phyloP scores from a whole-genome alignment of 768 basidiomycete species.

The Amanita exitialis region DNA sequence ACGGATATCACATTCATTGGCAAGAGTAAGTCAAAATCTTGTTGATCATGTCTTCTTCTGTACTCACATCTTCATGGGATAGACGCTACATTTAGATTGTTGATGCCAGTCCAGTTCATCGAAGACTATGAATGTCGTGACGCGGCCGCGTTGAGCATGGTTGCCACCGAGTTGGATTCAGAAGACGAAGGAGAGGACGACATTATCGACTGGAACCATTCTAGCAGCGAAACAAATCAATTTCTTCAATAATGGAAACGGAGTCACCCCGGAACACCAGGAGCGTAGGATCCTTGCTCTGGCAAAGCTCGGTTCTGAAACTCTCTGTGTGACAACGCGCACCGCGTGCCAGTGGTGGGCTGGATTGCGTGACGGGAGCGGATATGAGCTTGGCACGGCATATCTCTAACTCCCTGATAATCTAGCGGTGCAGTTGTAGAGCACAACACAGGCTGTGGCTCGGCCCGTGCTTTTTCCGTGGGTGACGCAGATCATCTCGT shows the following conservation, averaged over 20 bases:
- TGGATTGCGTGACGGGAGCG: not conserved
- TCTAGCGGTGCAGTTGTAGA: not conserved
- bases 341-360: too few relatives aligned
- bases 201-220: not conserved
- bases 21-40: not conserved
- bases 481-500: not conserved
- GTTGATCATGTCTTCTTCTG: too few relatives aligned
- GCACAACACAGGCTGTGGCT: not conserved
- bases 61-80: not conserved
- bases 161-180: not conserved
- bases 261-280: not conserved
- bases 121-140: too few relatives aligned
- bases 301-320: not conserved
- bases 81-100: not conserved
- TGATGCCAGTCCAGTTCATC: too few relatives aligned
- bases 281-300: not conserved
- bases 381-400: not conserved
- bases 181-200: not conserved
- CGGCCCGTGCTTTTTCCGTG: not conserved
- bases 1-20: not conserved
- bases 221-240: not conserved
- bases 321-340: slow-evolving; percentile 9
- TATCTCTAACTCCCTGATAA: not conserved
- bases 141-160: not conserved
- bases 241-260: not conserved